phyloP scores from a whole-genome alignment of 2,329 filamentous ascomycete genomes.

The Stagonosporopsis vannaccii region DNA sequence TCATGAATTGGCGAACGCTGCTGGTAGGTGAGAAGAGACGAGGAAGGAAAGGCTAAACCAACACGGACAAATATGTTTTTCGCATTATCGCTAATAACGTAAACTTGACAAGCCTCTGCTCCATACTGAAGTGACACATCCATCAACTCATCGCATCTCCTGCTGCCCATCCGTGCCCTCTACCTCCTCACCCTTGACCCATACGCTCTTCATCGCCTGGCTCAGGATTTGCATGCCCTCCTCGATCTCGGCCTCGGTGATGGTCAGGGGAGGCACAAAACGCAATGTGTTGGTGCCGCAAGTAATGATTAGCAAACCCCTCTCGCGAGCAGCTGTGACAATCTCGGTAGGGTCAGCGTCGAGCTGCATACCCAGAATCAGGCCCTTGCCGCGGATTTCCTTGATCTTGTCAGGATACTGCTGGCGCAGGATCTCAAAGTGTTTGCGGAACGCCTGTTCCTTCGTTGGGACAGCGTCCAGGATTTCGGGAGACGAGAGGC shows the following conservation, averaged over 20 bases:
- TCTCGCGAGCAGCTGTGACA: slow-evolving; percentile 84
- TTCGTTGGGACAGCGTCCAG: slow-evolving; percentile 75
- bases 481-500: slow-evolving; percentile 74
- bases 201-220: slow-evolving; percentile 67
- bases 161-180: slow-evolving; percentile 44
- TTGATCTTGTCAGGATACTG: slow-evolving; percentile 74
- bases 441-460: slow-evolving; percentile 64
- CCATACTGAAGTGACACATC: neutral
- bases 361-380: slow-evolving; percentile 89
- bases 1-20: too few species aligned
- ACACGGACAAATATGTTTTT: neutral
- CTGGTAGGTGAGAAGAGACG: too few species aligned
- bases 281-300: slow-evolving; percentile 90
- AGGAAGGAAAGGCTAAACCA: too few species aligned
- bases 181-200: slow-evolving; percentile 49
- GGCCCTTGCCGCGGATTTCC: slow-evolving; percentile 81
- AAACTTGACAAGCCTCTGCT: neutral
- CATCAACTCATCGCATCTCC: slow-evolving; percentile 37
- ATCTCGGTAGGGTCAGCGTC: slow-evolving; percentile 74
- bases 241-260: slow-evolving; percentile 81
- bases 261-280: slow-evolving; percentile 86
- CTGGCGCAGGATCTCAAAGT: slow-evolving; percentile 64
- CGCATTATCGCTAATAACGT: slow-evolving; percentile 8
- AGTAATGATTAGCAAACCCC: slow-evolving; percentile 88
- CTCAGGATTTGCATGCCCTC: slow-evolving; percentile 79